Conservation (phyloP, 176 grass and related monocot genomes). For the Chrysopogon serrulatus region DNA sequence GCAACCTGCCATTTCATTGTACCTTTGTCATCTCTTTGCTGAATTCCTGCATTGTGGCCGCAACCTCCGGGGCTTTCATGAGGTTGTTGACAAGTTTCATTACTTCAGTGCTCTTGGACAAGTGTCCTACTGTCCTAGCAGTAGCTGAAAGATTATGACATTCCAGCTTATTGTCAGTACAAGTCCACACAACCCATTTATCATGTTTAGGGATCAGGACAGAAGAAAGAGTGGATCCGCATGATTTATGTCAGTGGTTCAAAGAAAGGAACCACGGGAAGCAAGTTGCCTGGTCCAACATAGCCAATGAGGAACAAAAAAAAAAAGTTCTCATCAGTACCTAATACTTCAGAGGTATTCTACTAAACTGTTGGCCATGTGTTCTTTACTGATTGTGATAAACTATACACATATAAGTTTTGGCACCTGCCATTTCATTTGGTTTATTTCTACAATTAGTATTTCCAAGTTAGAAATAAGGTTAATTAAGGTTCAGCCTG, state of each 20-base stretch:
- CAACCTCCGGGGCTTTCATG: conserved; percentile 94
- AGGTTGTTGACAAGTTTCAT: conserved; percentile 86
- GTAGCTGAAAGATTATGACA: conserved; percentile 53
- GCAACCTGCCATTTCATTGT: neutral
- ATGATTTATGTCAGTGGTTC: neutral
- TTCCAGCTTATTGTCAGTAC: neutral
- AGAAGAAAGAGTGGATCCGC: neutral
- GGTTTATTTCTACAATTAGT: too few species aligned
- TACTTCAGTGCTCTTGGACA: conserved; percentile 86
- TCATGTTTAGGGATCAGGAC: neutral
- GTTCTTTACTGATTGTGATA: neutral
- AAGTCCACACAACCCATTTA: neutral
- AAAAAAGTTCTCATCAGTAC: neutral
- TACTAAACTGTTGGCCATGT: neutral
- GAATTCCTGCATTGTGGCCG: conserved; percentile 89
- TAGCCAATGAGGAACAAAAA: neutral
- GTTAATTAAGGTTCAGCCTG: too few species aligned
- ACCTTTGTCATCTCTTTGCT: conserved; percentile 97
- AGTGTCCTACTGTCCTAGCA: conserved; percentile 75
- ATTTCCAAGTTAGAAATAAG: too few species aligned
- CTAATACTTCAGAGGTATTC: neutral
- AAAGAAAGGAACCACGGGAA: neutral
- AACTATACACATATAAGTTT: neutral
- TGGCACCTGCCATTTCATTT: neutral
- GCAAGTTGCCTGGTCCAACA: neutral